A percentile compares a stretch with the other conserved stretches of the same genome.
Conservation (phyloP, 176 grass and related monocot genomes). For the Eragrostis curvula region DNA sequence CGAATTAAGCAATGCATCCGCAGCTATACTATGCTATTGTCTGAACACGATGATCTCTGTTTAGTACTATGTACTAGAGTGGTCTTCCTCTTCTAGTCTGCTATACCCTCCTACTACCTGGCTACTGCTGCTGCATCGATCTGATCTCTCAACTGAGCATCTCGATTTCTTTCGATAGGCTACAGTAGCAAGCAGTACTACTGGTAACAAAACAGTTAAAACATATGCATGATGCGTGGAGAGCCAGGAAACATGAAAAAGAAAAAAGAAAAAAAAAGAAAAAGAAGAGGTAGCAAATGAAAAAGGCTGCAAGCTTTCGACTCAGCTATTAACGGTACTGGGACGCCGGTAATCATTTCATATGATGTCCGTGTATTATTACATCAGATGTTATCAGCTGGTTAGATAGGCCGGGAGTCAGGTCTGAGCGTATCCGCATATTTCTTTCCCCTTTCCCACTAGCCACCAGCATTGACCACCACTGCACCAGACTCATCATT, state of each 20-base stretch:
- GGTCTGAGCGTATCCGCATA: constrained; percentile 33
- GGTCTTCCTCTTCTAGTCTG: not conserved
- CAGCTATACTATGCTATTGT: not conserved
- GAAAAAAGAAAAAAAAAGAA: too few species aligned
- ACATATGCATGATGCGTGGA: not conserved
- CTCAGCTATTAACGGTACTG: not conserved
- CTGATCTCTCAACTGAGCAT: not conserved
- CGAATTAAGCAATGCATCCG: not conserved
- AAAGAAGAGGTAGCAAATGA: not conserved
- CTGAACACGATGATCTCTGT: not conserved
- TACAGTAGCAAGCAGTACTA: not conserved
- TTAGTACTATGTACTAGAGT: not conserved
- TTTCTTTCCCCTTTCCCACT: not conserved
- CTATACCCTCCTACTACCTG: too few species aligned
- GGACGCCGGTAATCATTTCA: constrained; percentile 16
- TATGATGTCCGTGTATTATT: not conserved
- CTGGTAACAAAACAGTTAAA: not conserved
- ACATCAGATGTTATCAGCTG: too few species aligned
- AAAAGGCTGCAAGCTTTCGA: constrained; percentile 1
- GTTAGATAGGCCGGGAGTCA: not conserved
- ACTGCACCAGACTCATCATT: not conserved
- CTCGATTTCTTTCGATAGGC: not conserved
- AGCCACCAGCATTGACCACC: constrained; percentile 22
- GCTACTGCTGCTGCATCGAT: not conserved
- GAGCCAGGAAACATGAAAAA: not conserved